Percentiles rank a stretch among this genome's conserved stretches.
phyloP scores from a whole-genome alignment of 352 stramenopile genomes.

The Globisporangium cylindrosporum region DNA sequence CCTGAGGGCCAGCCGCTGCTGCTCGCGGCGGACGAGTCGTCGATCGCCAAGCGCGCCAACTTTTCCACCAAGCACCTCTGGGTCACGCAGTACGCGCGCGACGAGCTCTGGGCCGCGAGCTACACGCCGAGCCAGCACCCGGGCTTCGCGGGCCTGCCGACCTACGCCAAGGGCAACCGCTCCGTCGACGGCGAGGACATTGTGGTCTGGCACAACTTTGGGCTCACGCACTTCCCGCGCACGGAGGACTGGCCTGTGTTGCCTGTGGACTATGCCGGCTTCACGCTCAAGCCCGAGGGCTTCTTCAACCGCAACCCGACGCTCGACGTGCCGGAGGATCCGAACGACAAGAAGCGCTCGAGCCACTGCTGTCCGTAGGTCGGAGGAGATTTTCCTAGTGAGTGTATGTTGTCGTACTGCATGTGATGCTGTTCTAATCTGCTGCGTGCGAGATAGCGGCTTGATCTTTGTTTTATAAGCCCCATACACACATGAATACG shows the following conservation, averaged over 20 bases:
- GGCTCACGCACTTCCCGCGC: conserved; percentile 62
- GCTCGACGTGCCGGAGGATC: conserved; percentile 40
- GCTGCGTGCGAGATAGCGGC: too few species aligned
- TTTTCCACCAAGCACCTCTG: conserved; percentile 73
- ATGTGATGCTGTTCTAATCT: too few species aligned
- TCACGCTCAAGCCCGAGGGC: conserved; percentile 62
- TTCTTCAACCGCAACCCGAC: conserved; percentile 70
- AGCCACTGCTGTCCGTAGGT: conserved; percentile 24
- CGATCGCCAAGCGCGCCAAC: conserved; percentile 44
- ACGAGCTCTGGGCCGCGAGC: conserved; percentile 63
- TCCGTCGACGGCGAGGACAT: conserved; percentile 59
- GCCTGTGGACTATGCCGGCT: conserved; percentile 66
- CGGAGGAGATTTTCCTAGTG: background rate
- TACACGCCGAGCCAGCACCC: conserved; percentile 69
- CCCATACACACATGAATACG: background rate
- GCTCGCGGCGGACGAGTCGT: conserved; percentile 44
- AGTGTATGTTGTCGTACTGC: background rate
- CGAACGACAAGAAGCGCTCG: conserved; percentile 37
- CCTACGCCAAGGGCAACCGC: conserved; percentile 52
- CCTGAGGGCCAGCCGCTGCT: conserved; percentile 51
- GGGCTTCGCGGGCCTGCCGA: conserved; percentile 43
- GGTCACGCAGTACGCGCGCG: conserved; percentile 59
- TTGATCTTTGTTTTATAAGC: background rate
- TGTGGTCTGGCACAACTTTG: conserved; percentile 78
- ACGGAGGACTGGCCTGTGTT: conserved; percentile 78